Evolutionary conservation across 1,284 basidiomycete genomes (phyloP).

Genomic region (Limonomyces culmigenus): DNA sequence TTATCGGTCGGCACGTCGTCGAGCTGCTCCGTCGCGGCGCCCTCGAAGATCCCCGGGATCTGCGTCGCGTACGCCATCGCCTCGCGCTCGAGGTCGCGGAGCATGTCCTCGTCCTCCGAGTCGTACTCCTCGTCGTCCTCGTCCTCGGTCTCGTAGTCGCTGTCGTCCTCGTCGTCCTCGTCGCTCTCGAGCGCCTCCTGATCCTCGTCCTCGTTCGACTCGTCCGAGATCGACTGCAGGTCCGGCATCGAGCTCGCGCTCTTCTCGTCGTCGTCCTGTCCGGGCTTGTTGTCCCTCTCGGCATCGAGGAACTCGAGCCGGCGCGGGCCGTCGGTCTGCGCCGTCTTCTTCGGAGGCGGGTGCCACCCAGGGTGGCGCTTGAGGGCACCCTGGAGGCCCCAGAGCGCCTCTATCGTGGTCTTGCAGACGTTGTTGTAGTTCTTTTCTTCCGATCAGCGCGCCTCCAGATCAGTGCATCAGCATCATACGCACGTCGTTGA

Average conservation of each 20-base stretch:
- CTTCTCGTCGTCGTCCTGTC: conserved; percentile 20
- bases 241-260: conserved; percentile 42
- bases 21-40: conserved; percentile 20
- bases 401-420: conserved; percentile 39
- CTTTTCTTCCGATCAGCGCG: conserved; percentile 16
- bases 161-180: conserved; percentile 22
- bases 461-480: too few species aligned
- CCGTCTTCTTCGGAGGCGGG: conserved; percentile 15
- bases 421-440: conserved; percentile 38
- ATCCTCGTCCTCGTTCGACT: conserved; percentile 18
- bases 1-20: conserved; percentile 29
- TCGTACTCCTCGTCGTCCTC: conserved; percentile 33
- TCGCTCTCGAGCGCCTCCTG: conserved; percentile 15
- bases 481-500: conserved; percentile 40
- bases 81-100: conserved; percentile 41
- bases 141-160: conserved; percentile 16
- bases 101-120: conserved; percentile 47
- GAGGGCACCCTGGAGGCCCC: conserved; percentile 40
- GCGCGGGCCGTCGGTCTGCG: conserved; percentile 23
- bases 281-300: too few species aligned
- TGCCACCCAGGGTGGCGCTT: conserved; percentile 42
- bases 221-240: conserved; percentile 43
- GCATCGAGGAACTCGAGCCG: too few species aligned
- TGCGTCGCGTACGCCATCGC: conserved; percentile 54
- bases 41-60: conserved; percentile 34